These are phyloP conservation scores for Ormosia semicastrata DNA, from an alignment of 306 rosid species.

Conservation along the genomic window DNA sequence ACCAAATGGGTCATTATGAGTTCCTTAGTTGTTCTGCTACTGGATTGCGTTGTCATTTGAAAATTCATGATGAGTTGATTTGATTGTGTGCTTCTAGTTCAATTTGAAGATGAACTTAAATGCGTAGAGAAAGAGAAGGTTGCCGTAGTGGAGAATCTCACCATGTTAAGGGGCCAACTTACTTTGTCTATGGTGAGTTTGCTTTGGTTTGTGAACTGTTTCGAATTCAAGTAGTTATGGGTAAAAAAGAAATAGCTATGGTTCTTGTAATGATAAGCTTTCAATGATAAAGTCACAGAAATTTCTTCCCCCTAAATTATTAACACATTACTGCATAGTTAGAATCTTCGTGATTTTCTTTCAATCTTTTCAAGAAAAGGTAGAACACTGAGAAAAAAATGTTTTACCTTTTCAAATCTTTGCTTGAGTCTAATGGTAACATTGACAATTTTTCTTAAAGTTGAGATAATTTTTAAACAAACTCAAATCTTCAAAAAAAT, in stretches of 20 bases:
- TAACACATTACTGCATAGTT: not conserved
- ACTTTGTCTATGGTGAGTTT: conserved; percentile 74
- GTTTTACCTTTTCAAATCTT: not conserved
- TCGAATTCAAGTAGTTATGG: not conserved
- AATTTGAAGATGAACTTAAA: too few species aligned
- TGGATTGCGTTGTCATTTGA: too few species aligned
- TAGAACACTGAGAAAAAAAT: not conserved
- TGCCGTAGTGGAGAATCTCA: conserved; percentile 67
- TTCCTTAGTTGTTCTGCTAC: too few species aligned
- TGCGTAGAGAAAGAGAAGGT: conserved; percentile 86
- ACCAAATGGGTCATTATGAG: too few species aligned
- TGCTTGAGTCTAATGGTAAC: too few species aligned
- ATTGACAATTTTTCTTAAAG: too few species aligned
- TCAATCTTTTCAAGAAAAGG: not conserved
- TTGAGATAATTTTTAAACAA: too few species aligned
- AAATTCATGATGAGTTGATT: too few species aligned
- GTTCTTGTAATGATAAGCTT: not conserved
- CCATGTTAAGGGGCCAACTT: conserved; percentile 82
- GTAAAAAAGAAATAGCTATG: not conserved
- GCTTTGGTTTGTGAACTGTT: conserved; percentile 19
- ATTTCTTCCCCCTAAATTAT: not conserved
- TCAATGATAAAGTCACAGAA: not conserved
- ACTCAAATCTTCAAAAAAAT: too few species aligned
- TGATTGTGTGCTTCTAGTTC: too few species aligned
- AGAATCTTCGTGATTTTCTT: not conserved